phyloP scores from a whole-genome alignment of 164 flowering plant species.

The Magnolia officinalis region DNA sequence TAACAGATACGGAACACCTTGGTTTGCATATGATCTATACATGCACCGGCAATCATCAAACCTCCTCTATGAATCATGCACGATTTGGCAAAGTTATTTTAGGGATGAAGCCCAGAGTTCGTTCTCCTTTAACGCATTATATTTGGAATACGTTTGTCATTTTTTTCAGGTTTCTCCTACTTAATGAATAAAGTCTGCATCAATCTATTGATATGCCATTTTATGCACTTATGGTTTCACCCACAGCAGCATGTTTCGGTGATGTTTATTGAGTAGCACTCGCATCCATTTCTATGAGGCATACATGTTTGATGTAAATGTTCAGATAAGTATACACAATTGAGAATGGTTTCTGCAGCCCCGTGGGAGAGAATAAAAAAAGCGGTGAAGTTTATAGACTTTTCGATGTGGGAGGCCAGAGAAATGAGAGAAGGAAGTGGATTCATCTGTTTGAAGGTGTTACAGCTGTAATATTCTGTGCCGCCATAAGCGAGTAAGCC shows the following conservation, averaged over 20 bases:
- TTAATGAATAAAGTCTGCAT: neutral
- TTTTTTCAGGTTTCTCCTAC: neutral
- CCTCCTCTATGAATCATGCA: too few species aligned
- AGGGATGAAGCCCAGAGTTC: too few species aligned
- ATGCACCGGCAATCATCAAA: too few species aligned
- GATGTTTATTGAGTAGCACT: neutral
- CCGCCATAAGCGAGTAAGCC: constrained; percentile 97
- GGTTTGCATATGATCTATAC: neutral
- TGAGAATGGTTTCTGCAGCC: constrained; percentile 46
- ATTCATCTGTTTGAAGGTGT: constrained; percentile 99
- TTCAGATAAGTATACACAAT: too few species aligned
- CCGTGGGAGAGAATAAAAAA: constrained; percentile 89
- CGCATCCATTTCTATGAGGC: neutral
- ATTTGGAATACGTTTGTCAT: neutral
- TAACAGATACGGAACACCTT: too few species aligned
- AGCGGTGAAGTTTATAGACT: constrained; percentile 98
- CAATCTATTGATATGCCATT: neutral
- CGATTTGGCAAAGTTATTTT: too few species aligned
- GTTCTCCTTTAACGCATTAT: too few species aligned
- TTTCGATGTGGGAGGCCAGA: constrained; percentile 97
- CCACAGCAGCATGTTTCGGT: neutral
- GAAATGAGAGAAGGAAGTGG: constrained; percentile 99
- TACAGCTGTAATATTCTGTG: constrained; percentile 93
- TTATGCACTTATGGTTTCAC: neutral
- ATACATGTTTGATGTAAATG: neutral